Percentiles rank a stretch among this genome's conserved stretches.
Conservation (phyloP, 352 stramenopile species). For the Phytophthora meadii region DNA sequence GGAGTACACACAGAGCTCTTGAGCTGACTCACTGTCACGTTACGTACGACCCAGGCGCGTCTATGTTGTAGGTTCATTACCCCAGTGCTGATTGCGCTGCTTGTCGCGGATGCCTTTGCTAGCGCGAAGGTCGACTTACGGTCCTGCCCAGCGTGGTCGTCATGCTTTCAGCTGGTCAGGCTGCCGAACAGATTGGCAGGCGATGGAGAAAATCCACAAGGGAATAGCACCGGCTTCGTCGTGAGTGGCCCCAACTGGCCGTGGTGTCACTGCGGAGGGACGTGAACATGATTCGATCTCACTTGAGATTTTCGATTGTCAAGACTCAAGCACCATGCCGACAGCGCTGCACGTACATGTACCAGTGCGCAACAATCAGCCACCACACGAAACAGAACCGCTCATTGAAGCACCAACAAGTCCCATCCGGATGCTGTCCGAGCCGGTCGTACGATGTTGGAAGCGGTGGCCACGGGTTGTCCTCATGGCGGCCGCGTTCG, state of each 20-base stretch:
- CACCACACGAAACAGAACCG: constrained; percentile 13
- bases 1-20: no score
- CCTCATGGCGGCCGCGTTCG: constrained; percentile 3
- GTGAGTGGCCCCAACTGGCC: constrained; percentile 14
- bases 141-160: neutral
- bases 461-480: constrained; percentile 21
- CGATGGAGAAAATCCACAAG: constrained; percentile 29
- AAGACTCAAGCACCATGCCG: constrained; percentile 2
- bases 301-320: constrained; percentile 26
- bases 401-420: constrained; percentile 12
- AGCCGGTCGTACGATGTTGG: constrained; percentile 6
- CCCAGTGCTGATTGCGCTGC: constrained; percentile 4
- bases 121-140: no score
- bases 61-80: constrained; percentile 31
- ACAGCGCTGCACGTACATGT: neutral
- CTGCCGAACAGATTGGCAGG: constrained; percentile 10
- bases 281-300: neutral
- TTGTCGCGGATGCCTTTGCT: no score
- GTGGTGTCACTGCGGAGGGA: constrained; percentile 10
- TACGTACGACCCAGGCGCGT: neutral
- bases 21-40: no score
- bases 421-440: constrained; percentile 5
- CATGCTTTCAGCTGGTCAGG: constrained; percentile 9
- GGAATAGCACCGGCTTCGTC: constrained; percentile 14
- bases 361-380: constrained; percentile 2